A percentile compares a stretch with the other conserved stretches of the same genome.
Evolutionary conservation across 768 basidiomycete species (phyloP).

Genomic region (Pulveroboletus sp.): DNA sequence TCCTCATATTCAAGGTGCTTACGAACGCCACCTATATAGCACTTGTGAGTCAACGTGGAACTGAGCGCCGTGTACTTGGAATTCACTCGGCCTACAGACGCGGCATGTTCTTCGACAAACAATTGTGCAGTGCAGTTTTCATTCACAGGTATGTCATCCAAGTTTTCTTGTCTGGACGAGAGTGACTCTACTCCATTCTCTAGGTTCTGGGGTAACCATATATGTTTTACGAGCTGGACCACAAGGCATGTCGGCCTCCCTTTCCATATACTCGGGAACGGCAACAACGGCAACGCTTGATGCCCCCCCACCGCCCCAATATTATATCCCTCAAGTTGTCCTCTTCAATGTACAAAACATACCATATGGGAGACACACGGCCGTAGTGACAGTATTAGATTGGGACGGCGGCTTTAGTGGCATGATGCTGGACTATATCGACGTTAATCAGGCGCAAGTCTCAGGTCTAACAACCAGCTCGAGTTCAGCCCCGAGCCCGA

Average conservation of each 20-base stretch:
- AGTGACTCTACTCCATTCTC: background rate
- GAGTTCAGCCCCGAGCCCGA: background rate
- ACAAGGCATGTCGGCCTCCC: constrained; percentile 25
- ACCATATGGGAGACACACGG: constrained; percentile 20
- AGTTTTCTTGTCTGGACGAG: background rate
- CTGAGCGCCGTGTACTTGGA: background rate
- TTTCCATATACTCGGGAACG: constrained; percentile 21
- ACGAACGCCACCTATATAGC: constrained; percentile 7
- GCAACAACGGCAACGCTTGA: constrained; percentile 20
- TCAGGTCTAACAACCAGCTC: background rate
- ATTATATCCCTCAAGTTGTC: constrained; percentile 18
- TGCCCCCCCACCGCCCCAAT: constrained; percentile 21
- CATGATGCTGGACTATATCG: constrained; percentile 28
- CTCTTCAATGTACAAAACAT: constrained; percentile 22
- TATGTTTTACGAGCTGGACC: constrained; percentile 27
- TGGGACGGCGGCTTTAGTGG: constrained; percentile 25
- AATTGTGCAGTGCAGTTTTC: constrained; percentile 25
- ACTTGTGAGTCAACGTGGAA: constrained; percentile 18
- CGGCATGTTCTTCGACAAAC: constrained; percentile 19
- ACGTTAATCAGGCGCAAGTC: constrained; percentile 22
- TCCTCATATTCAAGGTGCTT: constrained; percentile 1
- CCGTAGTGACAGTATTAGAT: constrained; percentile 21
- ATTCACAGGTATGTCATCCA: constrained; percentile 16
- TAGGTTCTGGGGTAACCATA: constrained; percentile 28
- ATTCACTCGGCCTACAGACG: constrained; percentile 12